A percentile compares a stretch with the other conserved stretches of the same genome.
phyloP scores from a whole-genome alignment of 2,329 filamentous ascomycete genomes.

The Hyphodiscus sp. region DNA sequence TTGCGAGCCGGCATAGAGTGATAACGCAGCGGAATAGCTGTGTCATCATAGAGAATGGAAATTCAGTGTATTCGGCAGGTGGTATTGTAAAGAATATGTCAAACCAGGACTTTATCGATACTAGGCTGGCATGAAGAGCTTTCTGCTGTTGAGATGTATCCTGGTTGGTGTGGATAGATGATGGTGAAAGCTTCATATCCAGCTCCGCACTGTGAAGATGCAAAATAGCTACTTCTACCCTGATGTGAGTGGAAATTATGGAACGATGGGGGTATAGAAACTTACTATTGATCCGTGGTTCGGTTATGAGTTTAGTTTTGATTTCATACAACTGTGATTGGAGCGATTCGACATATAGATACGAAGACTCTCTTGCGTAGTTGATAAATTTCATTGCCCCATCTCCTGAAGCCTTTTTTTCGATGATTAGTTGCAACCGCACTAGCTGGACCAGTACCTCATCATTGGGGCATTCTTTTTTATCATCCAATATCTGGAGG shows the following conservation, averaged over 20 bases:
- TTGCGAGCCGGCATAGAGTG: background rate
- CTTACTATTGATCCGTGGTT: constrained; percentile 35
- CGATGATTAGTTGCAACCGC: constrained; percentile 28
- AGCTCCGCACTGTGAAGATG: constrained; percentile 4
- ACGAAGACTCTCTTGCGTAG: constrained; percentile 19
- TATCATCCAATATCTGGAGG: constrained; percentile 39
- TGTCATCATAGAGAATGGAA: background rate
- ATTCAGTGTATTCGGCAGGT: background rate
- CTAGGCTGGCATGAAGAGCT: constrained; percentile 1
- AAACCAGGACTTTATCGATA: constrained; percentile 8
- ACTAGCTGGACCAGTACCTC: constrained; percentile 39
- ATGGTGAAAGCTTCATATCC: background rate
- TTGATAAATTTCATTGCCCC: background rate
- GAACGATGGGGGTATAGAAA: too few relatives aligned
- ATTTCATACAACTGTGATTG: constrained; percentile 53
- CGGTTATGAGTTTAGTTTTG: constrained; percentile 62
- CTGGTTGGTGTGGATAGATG: background rate
- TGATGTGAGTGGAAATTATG: background rate
- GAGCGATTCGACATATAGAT: constrained; percentile 32
- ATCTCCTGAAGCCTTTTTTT: constrained; percentile 12
- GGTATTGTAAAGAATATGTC: constrained; percentile 1
- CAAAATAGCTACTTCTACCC: background rate
- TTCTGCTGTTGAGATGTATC: background rate
- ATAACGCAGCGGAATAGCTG: constrained; percentile 3
- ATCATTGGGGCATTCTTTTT: constrained; percentile 44